phyloP scores from a whole-genome alignment of 345 rosid genomes.

The Lepidium sativum region DNA sequence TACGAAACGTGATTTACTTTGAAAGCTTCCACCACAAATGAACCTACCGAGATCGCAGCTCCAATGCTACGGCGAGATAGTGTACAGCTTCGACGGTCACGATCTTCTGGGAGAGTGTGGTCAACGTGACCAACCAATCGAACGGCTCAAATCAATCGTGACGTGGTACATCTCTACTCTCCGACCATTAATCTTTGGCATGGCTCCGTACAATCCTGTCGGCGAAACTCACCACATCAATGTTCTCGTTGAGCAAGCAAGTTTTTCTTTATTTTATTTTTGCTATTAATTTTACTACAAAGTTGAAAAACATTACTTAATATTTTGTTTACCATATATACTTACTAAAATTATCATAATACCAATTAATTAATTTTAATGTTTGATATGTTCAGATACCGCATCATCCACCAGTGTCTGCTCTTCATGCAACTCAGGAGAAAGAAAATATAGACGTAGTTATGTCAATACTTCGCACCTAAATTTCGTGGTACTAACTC shows the following conservation, averaged over 20 bases:
- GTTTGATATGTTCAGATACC: conserved; percentile 43
- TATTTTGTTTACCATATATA: too few relatives aligned
- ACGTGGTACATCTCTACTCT: conserved; percentile 62
- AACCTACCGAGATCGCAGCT: conserved; percentile 83
- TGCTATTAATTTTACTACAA: too few relatives aligned
- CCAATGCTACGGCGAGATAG: conserved; percentile 60
- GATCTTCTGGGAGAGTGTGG: conserved; percentile 41
- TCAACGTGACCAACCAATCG: conserved; percentile 36
- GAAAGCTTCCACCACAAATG: conserved; percentile 59
- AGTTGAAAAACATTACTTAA: too few relatives aligned
- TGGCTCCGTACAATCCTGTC: conserved; percentile 71
- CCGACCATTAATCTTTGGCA: conserved; percentile 54
- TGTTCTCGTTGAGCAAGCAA: conserved; percentile 68
- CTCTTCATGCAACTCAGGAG: conserved; percentile 76
- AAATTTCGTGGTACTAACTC: conserved; percentile 49
- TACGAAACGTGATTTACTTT: conserved; percentile 22
- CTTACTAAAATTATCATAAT: neutral
- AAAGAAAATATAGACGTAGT: conserved; percentile 49
- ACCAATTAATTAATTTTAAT: neutral
- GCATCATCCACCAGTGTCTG: conserved; percentile 82
- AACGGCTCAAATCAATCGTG: conserved; percentile 46
- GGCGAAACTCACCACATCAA: conserved; percentile 96
- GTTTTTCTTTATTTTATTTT: neutral
- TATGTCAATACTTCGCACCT: conserved; percentile 59
- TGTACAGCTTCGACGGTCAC: conserved; percentile 40